phyloP scores from a whole-genome alignment of 176 grass and related monocot genomes.

The Bothriochloa decipiens region DNA sequence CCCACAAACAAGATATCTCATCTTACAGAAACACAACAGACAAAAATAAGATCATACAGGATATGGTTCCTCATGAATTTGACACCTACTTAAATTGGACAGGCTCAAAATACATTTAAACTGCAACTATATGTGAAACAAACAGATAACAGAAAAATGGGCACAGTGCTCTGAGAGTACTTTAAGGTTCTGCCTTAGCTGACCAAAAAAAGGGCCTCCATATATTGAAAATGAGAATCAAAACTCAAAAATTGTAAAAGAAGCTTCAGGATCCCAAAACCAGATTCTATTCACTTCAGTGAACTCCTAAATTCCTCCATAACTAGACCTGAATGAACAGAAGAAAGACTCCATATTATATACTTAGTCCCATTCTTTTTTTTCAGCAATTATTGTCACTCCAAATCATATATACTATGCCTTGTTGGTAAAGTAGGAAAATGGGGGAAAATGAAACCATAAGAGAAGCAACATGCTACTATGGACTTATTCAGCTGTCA shows the following conservation, averaged over 20 bases:
- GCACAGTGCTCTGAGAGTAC: background rate
- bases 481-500: background rate
- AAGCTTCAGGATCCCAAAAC: background rate
- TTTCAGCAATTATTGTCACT: slow-evolving; percentile 3
- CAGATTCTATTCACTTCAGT: background rate
- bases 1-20: background rate
- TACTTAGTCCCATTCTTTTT: background rate
- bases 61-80: background rate
- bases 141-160: background rate
- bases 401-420: background rate
- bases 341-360: background rate
- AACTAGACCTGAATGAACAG: background rate
- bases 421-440: slow-evolving; percentile 10
- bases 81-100: background rate
- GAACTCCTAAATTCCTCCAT: slow-evolving; percentile 7
- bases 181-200: background rate
- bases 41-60: background rate
- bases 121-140: slow-evolving; percentile 5
- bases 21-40: background rate
- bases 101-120: background rate
- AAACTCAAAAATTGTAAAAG: background rate
- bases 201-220: background rate
- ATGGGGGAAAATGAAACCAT: background rate
- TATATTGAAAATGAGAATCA: background rate
- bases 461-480: background rate